Conservation (phyloP, 108 stramenopile species). For the Schizochytrium sp. region DNA sequence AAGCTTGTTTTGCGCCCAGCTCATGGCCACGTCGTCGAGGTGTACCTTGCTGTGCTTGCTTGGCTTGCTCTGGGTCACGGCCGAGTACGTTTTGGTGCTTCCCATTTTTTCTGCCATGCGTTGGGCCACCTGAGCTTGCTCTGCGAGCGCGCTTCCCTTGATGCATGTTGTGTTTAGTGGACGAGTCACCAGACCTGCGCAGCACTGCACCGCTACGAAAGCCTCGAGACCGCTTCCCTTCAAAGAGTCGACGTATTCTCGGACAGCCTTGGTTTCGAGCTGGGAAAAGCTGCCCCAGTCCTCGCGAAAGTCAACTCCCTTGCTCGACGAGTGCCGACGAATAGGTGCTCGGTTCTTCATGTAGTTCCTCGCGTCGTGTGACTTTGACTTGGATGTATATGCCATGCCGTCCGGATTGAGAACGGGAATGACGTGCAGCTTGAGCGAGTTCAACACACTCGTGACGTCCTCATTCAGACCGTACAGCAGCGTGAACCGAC, state of each 20-base stretch:
- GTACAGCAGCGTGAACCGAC: background rate
- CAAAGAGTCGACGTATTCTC: background rate
- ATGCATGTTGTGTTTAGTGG: background rate
- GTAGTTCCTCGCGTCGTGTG: background rate
- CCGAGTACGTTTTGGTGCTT: background rate
- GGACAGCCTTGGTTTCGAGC: constrained; percentile 5
- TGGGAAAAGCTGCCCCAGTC: background rate
- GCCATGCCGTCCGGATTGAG: background rate
- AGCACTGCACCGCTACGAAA: background rate
- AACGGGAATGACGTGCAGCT: background rate
- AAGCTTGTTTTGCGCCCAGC: constrained; percentile 10
- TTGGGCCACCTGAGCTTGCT: constrained; percentile 13
- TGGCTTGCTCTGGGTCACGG: background rate
- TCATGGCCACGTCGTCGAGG: background rate
- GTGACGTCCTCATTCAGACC: constrained; percentile 2
- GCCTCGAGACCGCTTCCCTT: background rate
- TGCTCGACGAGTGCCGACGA: background rate
- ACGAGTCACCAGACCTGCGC: background rate
- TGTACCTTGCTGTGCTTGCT: background rate
- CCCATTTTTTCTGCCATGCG: background rate
- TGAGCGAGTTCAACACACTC: background rate
- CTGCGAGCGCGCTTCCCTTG: background rate
- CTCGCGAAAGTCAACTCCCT: constrained; percentile 11
- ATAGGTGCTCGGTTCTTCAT: background rate
- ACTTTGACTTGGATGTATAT: background rate